Conservation (phyloP, 1,284 basidiomycete genomes). For the Coriolopsis trogii region DNA sequence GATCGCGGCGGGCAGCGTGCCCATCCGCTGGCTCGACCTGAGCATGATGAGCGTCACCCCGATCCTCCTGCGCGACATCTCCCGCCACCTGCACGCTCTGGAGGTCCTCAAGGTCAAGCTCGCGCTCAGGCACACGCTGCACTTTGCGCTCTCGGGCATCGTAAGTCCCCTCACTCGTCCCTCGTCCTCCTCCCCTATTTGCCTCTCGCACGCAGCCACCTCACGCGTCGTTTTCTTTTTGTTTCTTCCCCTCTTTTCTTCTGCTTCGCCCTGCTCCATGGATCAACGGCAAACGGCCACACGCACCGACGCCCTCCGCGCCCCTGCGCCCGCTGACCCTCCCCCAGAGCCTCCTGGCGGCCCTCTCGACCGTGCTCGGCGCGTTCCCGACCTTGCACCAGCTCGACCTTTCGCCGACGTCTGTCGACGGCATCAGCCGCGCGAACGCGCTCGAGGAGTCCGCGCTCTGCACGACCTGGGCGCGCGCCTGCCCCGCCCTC, state of each 20-base stretch:
- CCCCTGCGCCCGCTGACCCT: not conserved
- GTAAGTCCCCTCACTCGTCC: constrained; percentile 46
- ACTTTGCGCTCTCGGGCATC: constrained; percentile 64
- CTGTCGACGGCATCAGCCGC: constrained; percentile 41
- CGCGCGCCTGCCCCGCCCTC: constrained; percentile 53
- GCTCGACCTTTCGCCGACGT: constrained; percentile 62
- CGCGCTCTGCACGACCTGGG: constrained; percentile 56
- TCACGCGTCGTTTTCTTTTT: constrained; percentile 5
- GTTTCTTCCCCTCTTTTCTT: not conserved
- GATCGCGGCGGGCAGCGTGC: constrained; percentile 49
- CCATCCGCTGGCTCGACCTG: constrained; percentile 57
- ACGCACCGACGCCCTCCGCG: too few species aligned
- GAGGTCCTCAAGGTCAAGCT: constrained; percentile 56
- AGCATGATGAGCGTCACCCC: constrained; percentile 62
- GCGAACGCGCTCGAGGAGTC: constrained; percentile 52
- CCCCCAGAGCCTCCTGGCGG: constrained; percentile 40
- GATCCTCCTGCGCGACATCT: constrained; percentile 55
- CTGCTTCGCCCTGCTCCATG: not conserved
- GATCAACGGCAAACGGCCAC: too few species aligned
- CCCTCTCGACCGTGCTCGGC: constrained; percentile 41
- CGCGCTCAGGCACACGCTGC: constrained; percentile 65
- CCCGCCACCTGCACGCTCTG: constrained; percentile 50
- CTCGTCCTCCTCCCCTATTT: not conserved
- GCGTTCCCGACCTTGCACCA: constrained; percentile 38
- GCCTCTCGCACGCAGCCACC: not conserved